These are phyloP conservation scores for Aspergillus avenaceus DNA, from an alignment of 495 filamentous ascomycete species.

Conservation along the genomic window DNA sequence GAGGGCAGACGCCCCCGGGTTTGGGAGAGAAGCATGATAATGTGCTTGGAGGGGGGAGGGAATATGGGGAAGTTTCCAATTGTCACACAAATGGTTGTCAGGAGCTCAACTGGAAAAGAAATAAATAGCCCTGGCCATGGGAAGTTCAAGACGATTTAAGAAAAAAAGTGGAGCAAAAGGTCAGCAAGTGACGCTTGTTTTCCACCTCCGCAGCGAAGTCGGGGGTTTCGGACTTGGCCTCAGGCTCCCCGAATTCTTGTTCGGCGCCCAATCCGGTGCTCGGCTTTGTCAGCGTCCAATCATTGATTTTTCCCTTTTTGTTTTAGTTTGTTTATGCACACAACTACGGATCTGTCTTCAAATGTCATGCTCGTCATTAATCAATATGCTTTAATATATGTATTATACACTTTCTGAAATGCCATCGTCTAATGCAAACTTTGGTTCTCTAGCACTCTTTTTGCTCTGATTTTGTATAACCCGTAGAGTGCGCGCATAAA, in stretches of 20 bases:
- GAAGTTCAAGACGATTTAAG: too few relatives aligned
- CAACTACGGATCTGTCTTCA: too few relatives aligned
- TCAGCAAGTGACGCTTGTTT: background rate
- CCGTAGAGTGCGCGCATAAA: background rate
- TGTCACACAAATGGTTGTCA: background rate
- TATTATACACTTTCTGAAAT: conserved; percentile 3
- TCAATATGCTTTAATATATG: too few relatives aligned
- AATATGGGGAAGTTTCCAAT: conserved; percentile 1
- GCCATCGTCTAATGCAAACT: background rate
- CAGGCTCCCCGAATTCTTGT: conserved; percentile 25
- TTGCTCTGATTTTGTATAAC: background rate
- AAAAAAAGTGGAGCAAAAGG: background rate
- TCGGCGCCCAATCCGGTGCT: conserved; percentile 24
- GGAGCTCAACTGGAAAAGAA: conserved; percentile 5
- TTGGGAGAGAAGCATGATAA: conserved; percentile 41
- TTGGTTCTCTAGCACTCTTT: background rate
- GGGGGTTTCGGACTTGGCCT: conserved; percentile 25
- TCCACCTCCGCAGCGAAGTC: conserved; percentile 20
- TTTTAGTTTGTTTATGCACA: too few relatives aligned
- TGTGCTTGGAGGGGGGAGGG: background rate
- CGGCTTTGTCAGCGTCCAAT: conserved; percentile 17
- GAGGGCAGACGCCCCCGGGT: conserved; percentile 39
- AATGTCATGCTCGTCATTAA: too few relatives aligned
- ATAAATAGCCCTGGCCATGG: background rate
- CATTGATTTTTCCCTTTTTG: background rate